Evolutionary conservation across 345 rosid genomes (phyloP).

Genomic region (Dovyalis caffra): DNA sequence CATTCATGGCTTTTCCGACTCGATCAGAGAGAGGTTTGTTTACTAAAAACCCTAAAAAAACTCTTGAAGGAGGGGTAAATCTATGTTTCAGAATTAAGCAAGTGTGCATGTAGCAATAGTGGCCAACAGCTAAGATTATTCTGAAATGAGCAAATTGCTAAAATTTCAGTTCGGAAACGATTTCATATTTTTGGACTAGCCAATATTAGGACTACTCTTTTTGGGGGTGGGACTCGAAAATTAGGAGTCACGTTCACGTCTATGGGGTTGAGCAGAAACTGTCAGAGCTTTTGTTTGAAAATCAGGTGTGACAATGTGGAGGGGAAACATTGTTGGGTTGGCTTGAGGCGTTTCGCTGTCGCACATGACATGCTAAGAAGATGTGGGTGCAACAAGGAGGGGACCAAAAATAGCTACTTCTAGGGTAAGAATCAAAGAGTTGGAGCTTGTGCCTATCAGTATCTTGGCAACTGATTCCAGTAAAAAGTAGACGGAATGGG

Average conservation of each 20-base stretch:
- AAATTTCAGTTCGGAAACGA: no score
- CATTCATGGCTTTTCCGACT: neutral
- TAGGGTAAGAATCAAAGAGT: neutral
- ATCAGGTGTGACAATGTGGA: neutral
- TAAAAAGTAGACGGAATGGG: no score
- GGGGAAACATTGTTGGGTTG: neutral
- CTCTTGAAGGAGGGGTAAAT: no score
- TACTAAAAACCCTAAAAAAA: no score
- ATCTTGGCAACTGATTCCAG: no score
- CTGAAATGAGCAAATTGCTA: no score
- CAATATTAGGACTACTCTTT: no score
- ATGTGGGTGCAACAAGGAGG: neutral
- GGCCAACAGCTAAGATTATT: no score
- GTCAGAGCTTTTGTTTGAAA: neutral
- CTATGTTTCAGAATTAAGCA: no score
- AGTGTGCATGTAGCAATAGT: no score
- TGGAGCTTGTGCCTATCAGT: neutral
- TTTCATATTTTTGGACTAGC: neutral
- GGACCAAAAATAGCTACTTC: neutral
- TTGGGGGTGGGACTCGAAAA: neutral
- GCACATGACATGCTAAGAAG: neutral
- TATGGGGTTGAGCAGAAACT: neutral
- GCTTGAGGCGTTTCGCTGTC: neutral
- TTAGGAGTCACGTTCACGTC: conserved; percentile 18
- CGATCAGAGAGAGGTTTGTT: no score